Base-by-base conservation (phyloP, 805 yeast genomes). In the Pichia pseudocactophila region DNA sequence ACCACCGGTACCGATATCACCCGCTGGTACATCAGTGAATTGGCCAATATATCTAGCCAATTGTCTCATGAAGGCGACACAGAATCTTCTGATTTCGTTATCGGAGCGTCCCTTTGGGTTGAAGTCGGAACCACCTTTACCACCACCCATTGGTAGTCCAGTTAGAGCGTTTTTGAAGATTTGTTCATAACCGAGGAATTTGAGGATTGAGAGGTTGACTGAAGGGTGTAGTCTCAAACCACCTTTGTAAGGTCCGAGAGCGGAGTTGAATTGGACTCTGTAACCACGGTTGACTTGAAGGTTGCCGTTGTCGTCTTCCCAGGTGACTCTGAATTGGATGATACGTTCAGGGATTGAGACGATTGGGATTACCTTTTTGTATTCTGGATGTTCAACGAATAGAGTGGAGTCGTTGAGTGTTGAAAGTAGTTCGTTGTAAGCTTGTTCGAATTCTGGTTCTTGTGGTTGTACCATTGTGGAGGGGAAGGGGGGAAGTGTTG, bases 391-490 rank as follows among this genome's bases (percentile, higher is more conserved):
- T 70, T 85, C 76, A 55, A 76, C 70, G 73, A 92, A 90, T 50
- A 90, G 74, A 52, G 95, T 83, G 36, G 97, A 90, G 69, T 85
- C 94, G 68, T 84, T 79, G 58, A 92, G 74, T 48, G 97, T 89
- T 51, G 83, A 71, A 61, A 80, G 77, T 58, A 90, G 79, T 77
- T 90, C 98, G 70, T 84, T 75, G 80, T 83, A 87, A 58, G 98
- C 98, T 78, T 90, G 98, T 70, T 89, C 89, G 73, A 90, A 90
- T 80, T 90, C 98, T 56, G 98, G 97, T 76, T 90, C 97, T 70
- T 75, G 73, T 54, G 94, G 89, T 67, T 78, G 78, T 71, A 75
- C 85, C 87, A 80, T 79, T 68, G 15, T 7, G 15, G 12, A 28
- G 15, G 11, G 9, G 6, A 26, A 28, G 39, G 6, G 18, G 15